Percentiles rank a stretch among this genome's conserved stretches.
phyloP scores from a whole-genome alignment of 2,329 filamentous ascomycete genomes.

The Scolecobasidium constrictum region DNA sequence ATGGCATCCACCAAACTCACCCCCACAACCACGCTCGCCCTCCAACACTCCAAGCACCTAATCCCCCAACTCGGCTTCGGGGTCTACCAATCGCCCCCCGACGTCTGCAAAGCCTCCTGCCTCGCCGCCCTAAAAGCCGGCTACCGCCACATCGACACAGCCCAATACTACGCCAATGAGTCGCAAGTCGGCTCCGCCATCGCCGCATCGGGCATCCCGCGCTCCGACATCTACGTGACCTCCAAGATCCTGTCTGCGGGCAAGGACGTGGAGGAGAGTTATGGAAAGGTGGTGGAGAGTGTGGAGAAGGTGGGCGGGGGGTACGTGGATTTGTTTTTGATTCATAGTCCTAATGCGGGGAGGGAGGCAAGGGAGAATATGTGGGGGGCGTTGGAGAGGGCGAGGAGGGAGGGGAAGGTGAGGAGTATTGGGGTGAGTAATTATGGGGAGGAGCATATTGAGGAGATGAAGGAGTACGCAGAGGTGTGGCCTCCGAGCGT shows the following conservation, averaged over 20 bases:
- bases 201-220: slow-evolving; percentile 62
- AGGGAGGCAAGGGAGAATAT: slow-evolving; percentile 47
- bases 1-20: not conserved
- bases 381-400: slow-evolving; percentile 41
- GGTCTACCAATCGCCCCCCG: not conserved
- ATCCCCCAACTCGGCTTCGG: slow-evolving; percentile 4
- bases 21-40: not conserved
- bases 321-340: slow-evolving; percentile 8
- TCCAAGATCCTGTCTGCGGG: slow-evolving; percentile 70
- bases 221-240: slow-evolving; percentile 72
- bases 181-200: slow-evolving; percentile 72
- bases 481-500: slow-evolving; percentile 55
- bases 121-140: slow-evolving; percentile 31
- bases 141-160: slow-evolving; percentile 54
- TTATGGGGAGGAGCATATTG: slow-evolving; percentile 35
- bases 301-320: not conserved
- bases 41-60: not conserved
- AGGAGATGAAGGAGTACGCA: slow-evolving; percentile 42
- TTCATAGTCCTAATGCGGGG: slow-evolving; percentile 42
- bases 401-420: slow-evolving; percentile 29
- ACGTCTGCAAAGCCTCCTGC: not conserved
- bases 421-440: slow-evolving; percentile 41
- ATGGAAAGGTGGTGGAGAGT: no score
- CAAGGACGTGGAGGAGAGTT: slow-evolving; percentile 20
- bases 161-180: slow-evolving; percentile 74